Base-by-base conservation (phyloP, 257 asterid species). In the Solanum appendiculatum region DNA sequence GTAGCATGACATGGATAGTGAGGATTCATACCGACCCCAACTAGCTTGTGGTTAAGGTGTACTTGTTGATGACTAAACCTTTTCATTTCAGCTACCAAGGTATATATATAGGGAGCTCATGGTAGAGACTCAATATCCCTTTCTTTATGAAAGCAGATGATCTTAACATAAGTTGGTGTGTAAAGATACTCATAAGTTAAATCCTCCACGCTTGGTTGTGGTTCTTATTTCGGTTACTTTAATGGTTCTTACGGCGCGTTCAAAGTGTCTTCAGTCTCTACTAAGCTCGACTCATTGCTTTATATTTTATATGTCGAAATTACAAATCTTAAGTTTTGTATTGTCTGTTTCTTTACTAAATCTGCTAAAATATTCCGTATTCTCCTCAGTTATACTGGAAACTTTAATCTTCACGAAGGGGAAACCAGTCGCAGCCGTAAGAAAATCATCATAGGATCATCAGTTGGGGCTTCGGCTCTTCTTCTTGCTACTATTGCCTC, bases 401-500 rank as follows among this genome's bases (percentile, higher is more conserved):
- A 96, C 88, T 12, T 84, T 39, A 86, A 90, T 90, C 98, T 97
- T 54, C 97, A 58, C 72, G 84, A 78, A 89, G 93, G 91, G 66
- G 86, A 91, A 87, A 91, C 86, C 39, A 75, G 90, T 31, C 92
- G 90, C 48, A 90, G 54, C 85, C 97, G 73, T 70, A 91, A 86
- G 89, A 95, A 93, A 85, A 92, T 96, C 72, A 96, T 97, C 74
- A 92, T 96, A 12, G 99, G 99, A 88, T 88, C 94, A 5, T 89
- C 97, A 37, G 91, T 97, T 27, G 99, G 98, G 42, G 97, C 98
- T 73, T 94, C 93, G 14, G 93, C 90, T 91, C 91, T 97, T 87
- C 93, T 96, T 86, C 75, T 95, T 85, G 97, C 96, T 82, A 92
- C 96, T 84, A 85, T 97, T 87, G 73, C 87, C 74, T 89, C 98